phyloP scores from a whole-genome alignment of 495 filamentous ascomycete genomes.

The Penicillium pulvis region DNA sequence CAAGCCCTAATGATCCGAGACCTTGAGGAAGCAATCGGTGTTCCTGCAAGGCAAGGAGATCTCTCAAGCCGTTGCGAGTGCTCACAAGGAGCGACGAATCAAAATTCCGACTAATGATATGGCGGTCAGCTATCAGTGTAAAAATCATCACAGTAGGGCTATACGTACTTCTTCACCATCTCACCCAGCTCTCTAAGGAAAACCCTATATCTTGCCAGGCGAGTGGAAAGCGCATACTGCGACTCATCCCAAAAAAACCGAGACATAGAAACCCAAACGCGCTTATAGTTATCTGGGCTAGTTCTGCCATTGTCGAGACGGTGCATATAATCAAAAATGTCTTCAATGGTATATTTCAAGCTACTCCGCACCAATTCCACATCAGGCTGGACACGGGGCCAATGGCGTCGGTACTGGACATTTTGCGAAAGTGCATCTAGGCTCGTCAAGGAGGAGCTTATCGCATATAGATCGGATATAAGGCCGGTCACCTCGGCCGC shows the following conservation, averaged over 20 bases:
- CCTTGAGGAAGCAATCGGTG: background rate
- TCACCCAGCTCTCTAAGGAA: constrained; percentile 53
- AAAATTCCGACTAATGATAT: background rate
- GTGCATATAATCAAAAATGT: constrained; percentile 54
- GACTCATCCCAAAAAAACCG: constrained; percentile 54
- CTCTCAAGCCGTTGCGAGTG: background rate
- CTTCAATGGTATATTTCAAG: constrained; percentile 55
- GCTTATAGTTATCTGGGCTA: constrained; percentile 43
- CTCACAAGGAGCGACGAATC: background rate
- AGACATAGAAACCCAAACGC: constrained; percentile 55
- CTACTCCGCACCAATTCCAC: constrained; percentile 47
- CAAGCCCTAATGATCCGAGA: background rate
- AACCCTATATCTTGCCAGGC: constrained; percentile 55
- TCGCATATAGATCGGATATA: constrained; percentile 57
- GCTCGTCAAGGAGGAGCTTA: constrained; percentile 51
- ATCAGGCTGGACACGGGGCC: constrained; percentile 42
- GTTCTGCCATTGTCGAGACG: constrained; percentile 40
- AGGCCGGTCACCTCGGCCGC: constrained; percentile 56
- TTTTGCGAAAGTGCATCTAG: constrained; percentile 43
- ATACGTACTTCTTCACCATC: constrained; percentile 47
- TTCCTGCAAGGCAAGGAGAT: background rate
- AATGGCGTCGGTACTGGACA: constrained; percentile 35
- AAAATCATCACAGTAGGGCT: background rate
- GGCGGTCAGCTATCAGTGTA: constrained; percentile 9
- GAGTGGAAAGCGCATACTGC: constrained; percentile 46